Conservation (phyloP, 495 filamentous ascomycete species). For the Penicillium cosmopolitanum region DNA sequence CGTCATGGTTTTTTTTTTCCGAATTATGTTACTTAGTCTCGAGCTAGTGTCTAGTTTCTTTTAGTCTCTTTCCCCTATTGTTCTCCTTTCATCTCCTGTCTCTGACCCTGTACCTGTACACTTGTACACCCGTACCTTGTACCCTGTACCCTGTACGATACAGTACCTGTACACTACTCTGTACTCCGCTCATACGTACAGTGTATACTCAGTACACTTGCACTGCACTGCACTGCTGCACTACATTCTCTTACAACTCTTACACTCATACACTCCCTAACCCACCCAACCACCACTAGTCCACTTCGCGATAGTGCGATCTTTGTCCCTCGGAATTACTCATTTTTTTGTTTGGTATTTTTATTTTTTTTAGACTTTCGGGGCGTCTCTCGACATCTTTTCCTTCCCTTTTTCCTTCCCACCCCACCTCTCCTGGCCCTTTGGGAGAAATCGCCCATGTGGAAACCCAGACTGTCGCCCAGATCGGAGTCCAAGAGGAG, state of each 20-base stretch:
- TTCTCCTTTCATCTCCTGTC: neutral
- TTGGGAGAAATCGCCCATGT: constrained; percentile 41
- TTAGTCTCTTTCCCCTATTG: neutral
- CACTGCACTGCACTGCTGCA: too few species aligned
- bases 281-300: constrained; percentile 3
- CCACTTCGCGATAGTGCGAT: constrained; percentile 23
- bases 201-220: too few species aligned
- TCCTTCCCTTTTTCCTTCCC: constrained; percentile 20
- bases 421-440: constrained; percentile 21
- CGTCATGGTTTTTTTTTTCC: constrained; percentile 22
- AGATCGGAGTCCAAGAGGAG: constrained; percentile 48
- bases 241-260: neutral
- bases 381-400: constrained; percentile 14
- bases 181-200: neutral
- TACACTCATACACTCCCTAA: neutral
- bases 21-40: constrained; percentile 1
- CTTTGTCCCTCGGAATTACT: constrained; percentile 17
- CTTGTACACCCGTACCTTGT: neutral
- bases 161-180: neutral
- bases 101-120: neutral
- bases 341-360: constrained; percentile 13
- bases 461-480: constrained; percentile 51
- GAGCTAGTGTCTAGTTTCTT: constrained; percentile 1
- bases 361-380: constrained; percentile 21
- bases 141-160: neutral